Evolutionary conservation across 2,329 filamentous ascomycete species (phyloP).

Genomic region (Teratosphaeria pseudoeucalypti): DNA sequence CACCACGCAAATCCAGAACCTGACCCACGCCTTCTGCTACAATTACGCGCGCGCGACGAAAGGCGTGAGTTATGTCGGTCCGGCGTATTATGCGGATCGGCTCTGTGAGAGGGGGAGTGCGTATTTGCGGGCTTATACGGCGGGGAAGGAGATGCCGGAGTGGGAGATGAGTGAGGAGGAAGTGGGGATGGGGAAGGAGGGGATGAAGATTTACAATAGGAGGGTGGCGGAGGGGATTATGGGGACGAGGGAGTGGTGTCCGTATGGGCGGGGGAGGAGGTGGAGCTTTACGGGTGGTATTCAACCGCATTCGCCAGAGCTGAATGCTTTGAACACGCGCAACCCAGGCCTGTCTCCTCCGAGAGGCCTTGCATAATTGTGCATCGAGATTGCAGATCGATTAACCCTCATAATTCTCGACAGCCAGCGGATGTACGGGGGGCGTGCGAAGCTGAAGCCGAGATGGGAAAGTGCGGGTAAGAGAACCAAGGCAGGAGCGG

Average conservation of each 20-base stretch:
- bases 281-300: too few species aligned
- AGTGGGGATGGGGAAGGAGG: not conserved
- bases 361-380: too few species aligned
- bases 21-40: constrained; percentile 24
- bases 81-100: constrained; percentile 31
- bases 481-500: too few species aligned
- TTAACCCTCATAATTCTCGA: too few species aligned
- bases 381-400: too few species aligned
- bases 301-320: too few species aligned
- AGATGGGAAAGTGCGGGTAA: too few species aligned
- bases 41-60: constrained; percentile 23
- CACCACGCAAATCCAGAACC: constrained; percentile 6
- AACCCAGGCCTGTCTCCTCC: too few species aligned
- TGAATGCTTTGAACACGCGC: too few species aligned
- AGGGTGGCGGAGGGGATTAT: not conserved
- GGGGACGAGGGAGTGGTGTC: not conserved
- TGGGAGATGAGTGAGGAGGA: not conserved
- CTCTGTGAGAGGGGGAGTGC: constrained; percentile 28
- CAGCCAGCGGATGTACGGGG: too few species aligned
- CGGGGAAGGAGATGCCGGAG: not conserved
- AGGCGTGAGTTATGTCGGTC: constrained; percentile 26
- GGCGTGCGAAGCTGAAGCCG: too few species aligned
- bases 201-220: not conserved
- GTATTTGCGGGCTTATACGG: constrained; percentile 15
- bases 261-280: not conserved